A percentile compares a stretch with the other conserved stretches of the same genome.
phyloP scores from a whole-genome alignment of 768 basidiomycete genomes.

The Sarcodon sp. region DNA sequence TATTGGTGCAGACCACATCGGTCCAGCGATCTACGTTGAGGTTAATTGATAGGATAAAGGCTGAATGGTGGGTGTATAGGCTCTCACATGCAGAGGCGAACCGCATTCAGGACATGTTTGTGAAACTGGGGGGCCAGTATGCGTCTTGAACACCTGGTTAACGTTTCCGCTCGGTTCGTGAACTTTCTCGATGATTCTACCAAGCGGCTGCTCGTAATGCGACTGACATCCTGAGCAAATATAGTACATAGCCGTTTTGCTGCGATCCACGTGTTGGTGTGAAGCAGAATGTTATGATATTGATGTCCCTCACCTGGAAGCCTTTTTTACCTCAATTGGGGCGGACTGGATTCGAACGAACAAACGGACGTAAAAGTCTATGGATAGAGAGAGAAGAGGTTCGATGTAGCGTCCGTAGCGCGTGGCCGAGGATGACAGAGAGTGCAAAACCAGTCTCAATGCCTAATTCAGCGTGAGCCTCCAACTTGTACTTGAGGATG shows the following conservation, averaged over 20 bases:
- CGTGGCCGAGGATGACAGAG: slow-evolving; percentile 75
- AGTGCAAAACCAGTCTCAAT: slow-evolving; percentile 80
- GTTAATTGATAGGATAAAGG: background rate
- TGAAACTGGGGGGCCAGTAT: slow-evolving; percentile 50
- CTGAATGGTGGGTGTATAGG: background rate
- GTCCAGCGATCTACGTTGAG: slow-evolving; percentile 63
- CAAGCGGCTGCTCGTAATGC: slow-evolving; percentile 77
- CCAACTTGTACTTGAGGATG: too few relatives aligned
- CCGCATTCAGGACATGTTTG: slow-evolving; percentile 77
- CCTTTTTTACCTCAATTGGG: slow-evolving; percentile 76
- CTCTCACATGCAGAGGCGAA: slow-evolving; percentile 54
- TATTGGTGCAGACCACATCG: slow-evolving; percentile 91
- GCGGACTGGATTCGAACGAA: slow-evolving; percentile 71
- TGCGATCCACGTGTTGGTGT: slow-evolving; percentile 18
- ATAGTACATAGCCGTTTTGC: slow-evolving; percentile 79
- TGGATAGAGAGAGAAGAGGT: slow-evolving; percentile 81
- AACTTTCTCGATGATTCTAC: slow-evolving; percentile 51
- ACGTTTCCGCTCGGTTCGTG: slow-evolving; percentile 39
- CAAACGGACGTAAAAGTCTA: slow-evolving; percentile 93
- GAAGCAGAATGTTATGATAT: background rate
- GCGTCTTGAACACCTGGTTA: slow-evolving; percentile 62
- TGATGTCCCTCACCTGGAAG: slow-evolving; percentile 45
- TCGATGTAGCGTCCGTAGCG: slow-evolving; percentile 89
- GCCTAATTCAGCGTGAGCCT: slow-evolving; percentile 34
- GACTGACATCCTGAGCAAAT: slow-evolving; percentile 78